A percentile compares a stretch with the other conserved stretches of the same genome.
These are phyloP conservation scores for Fusarium sp. DNA, from an alignment of 2,329 filamentous ascomycete genomes.

Conservation along the genomic window DNA sequence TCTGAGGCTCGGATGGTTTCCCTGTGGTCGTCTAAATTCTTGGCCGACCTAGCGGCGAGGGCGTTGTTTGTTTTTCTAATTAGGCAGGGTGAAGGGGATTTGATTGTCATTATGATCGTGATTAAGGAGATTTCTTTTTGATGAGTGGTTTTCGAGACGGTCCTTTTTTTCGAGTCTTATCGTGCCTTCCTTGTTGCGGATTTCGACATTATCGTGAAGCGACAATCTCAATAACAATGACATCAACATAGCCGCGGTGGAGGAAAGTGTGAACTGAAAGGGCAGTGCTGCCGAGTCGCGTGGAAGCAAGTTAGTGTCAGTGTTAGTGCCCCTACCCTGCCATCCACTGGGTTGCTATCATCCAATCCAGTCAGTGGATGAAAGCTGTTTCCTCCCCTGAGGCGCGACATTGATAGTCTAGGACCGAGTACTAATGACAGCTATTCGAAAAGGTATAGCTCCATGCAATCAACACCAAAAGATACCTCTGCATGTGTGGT, in stretches of 20 bases:
- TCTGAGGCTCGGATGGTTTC: conserved; percentile 38
- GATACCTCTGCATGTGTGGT: conserved; percentile 15
- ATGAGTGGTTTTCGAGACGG: conserved; percentile 22
- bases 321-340: not conserved
- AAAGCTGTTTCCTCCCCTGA: conserved; percentile 11
- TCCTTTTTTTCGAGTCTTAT: not conserved
- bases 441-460: conserved; percentile 9
- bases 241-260: conserved; percentile 19
- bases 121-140: not conserved
- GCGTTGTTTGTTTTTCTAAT: conserved; percentile 34
- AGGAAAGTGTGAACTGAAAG: not conserved
- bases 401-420: conserved; percentile 21
- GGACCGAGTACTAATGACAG: conserved; percentile 13
- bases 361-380: conserved; percentile 19
- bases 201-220: not conserved
- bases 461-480: not conserved
- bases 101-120: conserved; percentile 8
- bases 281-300: conserved; percentile 28
- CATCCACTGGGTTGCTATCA: conserved; percentile 7
- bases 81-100: conserved; percentile 25
- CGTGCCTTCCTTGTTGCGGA: not conserved
- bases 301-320: conserved; percentile 26
- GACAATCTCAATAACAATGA: conserved; percentile 37
- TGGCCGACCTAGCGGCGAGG: conserved; percentile 33
- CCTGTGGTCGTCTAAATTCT: conserved; percentile 36